These are phyloP conservation scores for Urtica urens DNA, from an alignment of 306 rosid species.

Conservation along the genomic window DNA sequence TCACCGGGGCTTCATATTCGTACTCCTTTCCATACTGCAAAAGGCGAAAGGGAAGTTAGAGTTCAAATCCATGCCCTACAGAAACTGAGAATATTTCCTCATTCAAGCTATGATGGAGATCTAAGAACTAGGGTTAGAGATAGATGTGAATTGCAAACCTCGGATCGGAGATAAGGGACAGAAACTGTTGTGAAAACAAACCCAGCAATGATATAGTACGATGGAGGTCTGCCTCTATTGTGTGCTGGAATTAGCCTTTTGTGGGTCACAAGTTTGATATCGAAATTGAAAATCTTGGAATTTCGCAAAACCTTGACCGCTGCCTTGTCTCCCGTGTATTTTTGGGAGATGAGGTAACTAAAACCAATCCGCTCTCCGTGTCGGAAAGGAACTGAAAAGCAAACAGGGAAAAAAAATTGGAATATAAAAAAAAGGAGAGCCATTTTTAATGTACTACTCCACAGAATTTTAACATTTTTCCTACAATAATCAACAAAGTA, in stretches of 20 bases:
- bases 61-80: neutral
- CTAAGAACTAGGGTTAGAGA: no score
- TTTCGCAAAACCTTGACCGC: slow-evolving; percentile 57
- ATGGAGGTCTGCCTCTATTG: slow-evolving; percentile 85
- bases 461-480: neutral
- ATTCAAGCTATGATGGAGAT: neutral
- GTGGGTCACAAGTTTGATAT: slow-evolving; percentile 52
- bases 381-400: slow-evolving; percentile 60
- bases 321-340: slow-evolving; percentile 42
- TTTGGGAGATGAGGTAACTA: slow-evolving; percentile 51
- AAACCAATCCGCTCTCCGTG: slow-evolving; percentile 96
- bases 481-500: neutral
- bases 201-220: slow-evolving; percentile 89
- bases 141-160: slow-evolving; percentile 43
- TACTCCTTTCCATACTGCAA: slow-evolving; percentile 89
- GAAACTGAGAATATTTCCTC: neutral
- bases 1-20: slow-evolving; percentile 87
- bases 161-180: slow-evolving; percentile 95
- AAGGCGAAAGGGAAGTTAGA: slow-evolving; percentile 8
- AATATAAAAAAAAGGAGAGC: neutral
- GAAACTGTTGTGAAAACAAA: slow-evolving; percentile 78
- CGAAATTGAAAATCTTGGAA: slow-evolving; percentile 39
- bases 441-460: no score
- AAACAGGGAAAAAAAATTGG: slow-evolving; percentile 2
- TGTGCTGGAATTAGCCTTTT: slow-evolving; percentile 84